phyloP scores from a whole-genome alignment of 345 rosid species.

The Leavenworthia alabamica region DNA sequence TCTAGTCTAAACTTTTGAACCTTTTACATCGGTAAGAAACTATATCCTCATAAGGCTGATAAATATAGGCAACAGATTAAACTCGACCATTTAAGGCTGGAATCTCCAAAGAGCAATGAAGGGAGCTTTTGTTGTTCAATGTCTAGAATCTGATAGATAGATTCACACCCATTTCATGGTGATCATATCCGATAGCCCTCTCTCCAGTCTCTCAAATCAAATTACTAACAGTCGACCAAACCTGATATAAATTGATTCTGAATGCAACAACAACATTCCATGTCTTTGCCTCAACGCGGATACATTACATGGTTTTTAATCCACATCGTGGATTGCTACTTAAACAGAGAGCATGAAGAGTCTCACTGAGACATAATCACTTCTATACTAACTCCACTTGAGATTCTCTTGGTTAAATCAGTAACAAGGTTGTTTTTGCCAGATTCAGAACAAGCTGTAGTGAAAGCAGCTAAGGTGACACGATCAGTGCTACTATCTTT shows the following conservation, averaged over 20 bases:
- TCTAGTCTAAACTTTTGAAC: background rate
- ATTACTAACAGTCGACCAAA: background rate
- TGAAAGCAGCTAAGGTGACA: slow-evolving; percentile 63
- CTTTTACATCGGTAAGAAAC: background rate
- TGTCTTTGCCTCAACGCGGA: background rate
- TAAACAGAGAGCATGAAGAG: slow-evolving; percentile 2
- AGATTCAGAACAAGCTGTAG: slow-evolving; percentile 68
- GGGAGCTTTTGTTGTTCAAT: background rate
- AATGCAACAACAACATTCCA: background rate
- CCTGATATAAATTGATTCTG: background rate
- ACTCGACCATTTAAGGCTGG: background rate
- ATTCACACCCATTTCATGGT: background rate
- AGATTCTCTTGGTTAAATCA: slow-evolving; percentile 54
- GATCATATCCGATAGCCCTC: background rate
- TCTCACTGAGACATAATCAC: background rate
- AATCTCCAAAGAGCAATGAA: background rate
- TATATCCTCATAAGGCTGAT: background rate
- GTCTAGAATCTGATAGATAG: background rate
- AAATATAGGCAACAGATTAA: background rate
- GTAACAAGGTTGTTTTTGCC: slow-evolving; percentile 64
- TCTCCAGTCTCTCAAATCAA: background rate
- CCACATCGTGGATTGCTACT: background rate
- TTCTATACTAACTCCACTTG: slow-evolving; percentile 46
- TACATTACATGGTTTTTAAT: background rate
- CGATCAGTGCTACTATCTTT: slow-evolving; percentile 51